Conservation (phyloP, 192 early-diverging fungal species). For the Entomortierella parvispora region DNA sequence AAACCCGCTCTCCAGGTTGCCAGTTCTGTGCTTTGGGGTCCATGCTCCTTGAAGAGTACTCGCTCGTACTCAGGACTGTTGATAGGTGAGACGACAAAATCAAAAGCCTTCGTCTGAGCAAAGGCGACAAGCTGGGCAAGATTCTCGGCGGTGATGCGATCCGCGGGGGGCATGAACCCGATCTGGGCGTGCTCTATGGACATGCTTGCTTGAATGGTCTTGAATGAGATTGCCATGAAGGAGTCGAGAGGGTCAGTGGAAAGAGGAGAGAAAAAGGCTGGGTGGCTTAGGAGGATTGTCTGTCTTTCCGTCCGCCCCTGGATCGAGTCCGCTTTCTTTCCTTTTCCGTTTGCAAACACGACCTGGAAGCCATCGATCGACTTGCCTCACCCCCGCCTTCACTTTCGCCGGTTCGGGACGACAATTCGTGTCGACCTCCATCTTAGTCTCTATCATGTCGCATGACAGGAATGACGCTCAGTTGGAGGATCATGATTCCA, state of each 20-base stretch:
- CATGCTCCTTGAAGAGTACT: constrained; percentile 47
- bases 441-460: no score
- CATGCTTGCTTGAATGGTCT: constrained; percentile 23
- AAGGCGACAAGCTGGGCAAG: constrained; percentile 28
- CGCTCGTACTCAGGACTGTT: constrained; percentile 57
- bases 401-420: no score
- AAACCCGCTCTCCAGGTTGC: constrained; percentile 53
- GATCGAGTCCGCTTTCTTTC: no score
- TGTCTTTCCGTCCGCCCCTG: no score
- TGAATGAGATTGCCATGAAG: constrained; percentile 42
- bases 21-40: constrained; percentile 27
- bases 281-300: no score
- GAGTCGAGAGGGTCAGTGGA: background rate
- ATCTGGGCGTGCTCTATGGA: constrained; percentile 34
- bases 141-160: constrained; percentile 21
- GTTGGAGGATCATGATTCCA: no score
- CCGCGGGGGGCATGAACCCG: constrained; percentile 39
- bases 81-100: constrained; percentile 66
- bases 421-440: no score
- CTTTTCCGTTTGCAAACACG: no score
- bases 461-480: no score
- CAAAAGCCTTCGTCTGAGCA: constrained; percentile 50
- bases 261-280: background rate
- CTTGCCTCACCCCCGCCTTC: no score
- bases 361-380: no score